A percentile compares a stretch with the other conserved stretches of the same genome.
Evolutionary conservation across 2,329 filamentous ascomycete genomes (phyloP).

Genomic region (Phaeosphaeriaceae sp.): DNA sequence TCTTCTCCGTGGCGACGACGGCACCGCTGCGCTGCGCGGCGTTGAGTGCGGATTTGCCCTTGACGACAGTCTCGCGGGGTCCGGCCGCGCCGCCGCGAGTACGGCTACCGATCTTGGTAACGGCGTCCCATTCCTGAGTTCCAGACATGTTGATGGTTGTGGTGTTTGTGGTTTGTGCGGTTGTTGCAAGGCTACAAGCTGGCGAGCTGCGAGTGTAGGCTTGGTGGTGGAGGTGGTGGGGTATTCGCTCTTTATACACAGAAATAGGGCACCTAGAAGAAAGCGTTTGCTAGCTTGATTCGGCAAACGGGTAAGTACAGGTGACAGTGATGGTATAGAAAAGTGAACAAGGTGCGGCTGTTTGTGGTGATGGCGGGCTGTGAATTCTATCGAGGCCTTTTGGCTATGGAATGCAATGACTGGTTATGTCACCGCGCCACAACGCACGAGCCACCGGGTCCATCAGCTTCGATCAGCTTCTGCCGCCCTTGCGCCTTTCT

Average conservation of each 20-base stretch:
- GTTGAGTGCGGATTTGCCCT: slow-evolving; percentile 84
- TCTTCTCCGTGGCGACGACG: slow-evolving; percentile 90
- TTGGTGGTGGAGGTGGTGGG: slow-evolving; percentile 13
- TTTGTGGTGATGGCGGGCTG: slow-evolving; percentile 7
- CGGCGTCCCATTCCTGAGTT: slow-evolving; percentile 77
- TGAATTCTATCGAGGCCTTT: slow-evolving; percentile 19
- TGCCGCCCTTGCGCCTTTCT: slow-evolving; percentile 26
- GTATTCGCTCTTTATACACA: slow-evolving; percentile 12
- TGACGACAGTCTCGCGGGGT: slow-evolving; percentile 85
- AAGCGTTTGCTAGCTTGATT: slow-evolving; percentile 11
- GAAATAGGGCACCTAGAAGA: slow-evolving; percentile 1
- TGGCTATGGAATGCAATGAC: no score
- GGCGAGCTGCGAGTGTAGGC: slow-evolving; percentile 13
- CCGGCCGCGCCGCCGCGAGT: slow-evolving; percentile 70
- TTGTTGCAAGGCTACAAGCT: slow-evolving; percentile 6
- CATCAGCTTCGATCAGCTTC: slow-evolving; percentile 23
- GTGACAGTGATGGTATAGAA: slow-evolving; percentile 3
- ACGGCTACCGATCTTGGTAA: slow-evolving; percentile 94
- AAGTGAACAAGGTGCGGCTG: slow-evolving; percentile 7
- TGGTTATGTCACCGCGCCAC: slow-evolving; percentile 32
- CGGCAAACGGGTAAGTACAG: slow-evolving; percentile 12
- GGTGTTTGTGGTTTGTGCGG: slow-evolving; percentile 10
- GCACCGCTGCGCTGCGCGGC: slow-evolving; percentile 83
- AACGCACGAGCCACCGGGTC: slow-evolving; percentile 21
- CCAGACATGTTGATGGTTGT: slow-evolving; percentile 62